Percentiles rank a stretch among this genome's conserved stretches.
These are phyloP conservation scores for Periconia sp. DNA, from an alignment of 2,329 filamentous ascomycete species.

Conservation along the genomic window DNA sequence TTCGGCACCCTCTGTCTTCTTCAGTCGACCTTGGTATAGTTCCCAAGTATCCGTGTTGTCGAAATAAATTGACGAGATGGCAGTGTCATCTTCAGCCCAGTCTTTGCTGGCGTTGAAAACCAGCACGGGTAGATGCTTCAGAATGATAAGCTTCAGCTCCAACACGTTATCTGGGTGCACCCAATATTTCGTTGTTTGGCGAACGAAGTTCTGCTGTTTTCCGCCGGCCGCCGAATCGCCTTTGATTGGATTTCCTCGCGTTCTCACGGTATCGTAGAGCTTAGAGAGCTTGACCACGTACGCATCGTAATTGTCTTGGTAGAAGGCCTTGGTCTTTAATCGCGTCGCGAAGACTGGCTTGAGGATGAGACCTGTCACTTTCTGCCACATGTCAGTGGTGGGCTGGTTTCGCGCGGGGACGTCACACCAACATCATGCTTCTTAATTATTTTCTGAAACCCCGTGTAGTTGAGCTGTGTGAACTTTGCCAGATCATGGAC, in stretches of 20 bases:
- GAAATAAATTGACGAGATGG: constrained; percentile 98
- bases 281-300: constrained; percentile 94
- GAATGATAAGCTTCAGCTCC: constrained; percentile 93
- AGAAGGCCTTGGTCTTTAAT: constrained; percentile 95
- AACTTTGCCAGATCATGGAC: constrained; percentile 98
- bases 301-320: constrained; percentile 97
- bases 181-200: constrained; percentile 99
- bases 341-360: constrained; percentile 94
- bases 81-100: constrained; percentile 85
- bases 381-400: constrained; percentile 55
- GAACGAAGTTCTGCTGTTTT: constrained; percentile 90
- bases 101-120: constrained; percentile 98
- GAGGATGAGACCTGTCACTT: constrained; percentile 91
- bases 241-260: constrained; percentile 86
- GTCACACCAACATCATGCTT: constrained; percentile 79
- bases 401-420: background rate
- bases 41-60: constrained; percentile 95
- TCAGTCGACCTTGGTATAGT: constrained; percentile 87
- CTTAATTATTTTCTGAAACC: constrained; percentile 99
- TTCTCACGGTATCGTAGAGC: constrained; percentile 92
- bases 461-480: constrained; percentile 96
- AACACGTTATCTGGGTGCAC: constrained; percentile 98
- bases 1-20: constrained; percentile 97
- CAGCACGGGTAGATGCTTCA: constrained; percentile 95
- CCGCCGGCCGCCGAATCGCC: constrained; percentile 92